phyloP scores from a whole-genome alignment of 2,329 filamentous ascomycete genomes.

The Coniochaeta prunicola region DNA sequence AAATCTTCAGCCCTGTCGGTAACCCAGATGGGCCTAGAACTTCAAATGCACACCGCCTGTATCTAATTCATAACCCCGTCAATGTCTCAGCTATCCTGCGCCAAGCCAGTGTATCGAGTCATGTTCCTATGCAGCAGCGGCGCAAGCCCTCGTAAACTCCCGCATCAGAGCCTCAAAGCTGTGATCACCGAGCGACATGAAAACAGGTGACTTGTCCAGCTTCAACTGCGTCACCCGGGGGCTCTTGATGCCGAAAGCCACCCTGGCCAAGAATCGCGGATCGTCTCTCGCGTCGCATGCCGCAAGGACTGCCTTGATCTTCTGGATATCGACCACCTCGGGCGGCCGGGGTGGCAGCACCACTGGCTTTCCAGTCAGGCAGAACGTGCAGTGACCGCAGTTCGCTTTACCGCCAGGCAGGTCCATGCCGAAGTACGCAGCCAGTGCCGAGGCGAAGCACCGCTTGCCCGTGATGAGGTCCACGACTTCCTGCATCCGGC shows the following conservation, averaged over 20 bases:
- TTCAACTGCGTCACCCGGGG: slow-evolving; percentile 43
- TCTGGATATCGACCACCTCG: slow-evolving; percentile 27
- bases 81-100: background rate
- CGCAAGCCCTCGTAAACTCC: background rate
- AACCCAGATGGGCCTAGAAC: too few species aligned
- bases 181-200: slow-evolving; percentile 47
- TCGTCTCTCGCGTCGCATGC: slow-evolving; percentile 44
- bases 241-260: slow-evolving; percentile 57
- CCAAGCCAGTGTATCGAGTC: background rate
- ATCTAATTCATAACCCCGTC: background rate
- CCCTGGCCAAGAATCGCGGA: slow-evolving; percentile 47
- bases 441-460: slow-evolving; percentile 46
- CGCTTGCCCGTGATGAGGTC: slow-evolving; percentile 41
- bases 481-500: slow-evolving; percentile 40
- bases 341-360: slow-evolving; percentile 29
- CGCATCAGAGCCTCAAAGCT: slow-evolving; percentile 28
- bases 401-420: slow-evolving; percentile 31
- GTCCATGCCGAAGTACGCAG: slow-evolving; percentile 50
- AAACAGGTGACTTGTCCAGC: slow-evolving; percentile 35
- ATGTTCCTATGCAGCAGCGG: background rate
- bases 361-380: slow-evolving; percentile 28
- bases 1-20: background rate
- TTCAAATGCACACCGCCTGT: background rate
- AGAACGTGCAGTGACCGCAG: slow-evolving; percentile 51
- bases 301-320: slow-evolving; percentile 35